Conservation (phyloP, 306 rosid genomes). For the Canavalia gladiata region DNA sequence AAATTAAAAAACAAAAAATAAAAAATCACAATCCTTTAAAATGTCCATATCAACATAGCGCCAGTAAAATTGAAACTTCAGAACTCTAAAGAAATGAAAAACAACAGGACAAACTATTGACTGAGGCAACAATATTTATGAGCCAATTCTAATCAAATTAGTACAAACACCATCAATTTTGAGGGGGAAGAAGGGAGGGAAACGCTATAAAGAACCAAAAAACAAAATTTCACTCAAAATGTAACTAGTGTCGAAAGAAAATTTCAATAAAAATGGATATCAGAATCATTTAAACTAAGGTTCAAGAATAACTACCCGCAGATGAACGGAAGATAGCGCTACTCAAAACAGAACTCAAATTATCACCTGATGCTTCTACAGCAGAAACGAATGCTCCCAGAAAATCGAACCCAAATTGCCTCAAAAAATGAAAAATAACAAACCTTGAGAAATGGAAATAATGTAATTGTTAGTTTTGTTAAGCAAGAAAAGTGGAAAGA, state of each 20-base stretch:
- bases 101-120: background rate
- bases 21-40: background rate
- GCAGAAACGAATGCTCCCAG: background rate
- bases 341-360: slow-evolving; percentile 23
- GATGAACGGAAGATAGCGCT: background rate
- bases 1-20: background rate
- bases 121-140: background rate
- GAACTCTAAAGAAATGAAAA: background rate
- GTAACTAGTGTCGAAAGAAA: background rate
- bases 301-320: background rate
- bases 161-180: background rate
- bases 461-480: background rate
- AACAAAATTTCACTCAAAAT: background rate
- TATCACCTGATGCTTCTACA: background rate
- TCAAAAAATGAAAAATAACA: background rate
- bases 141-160: background rate
- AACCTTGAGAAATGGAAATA: slow-evolving; percentile 18
- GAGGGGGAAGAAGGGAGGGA: background rate
- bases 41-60: slow-evolving; percentile 22
- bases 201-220: background rate
- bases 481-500: background rate
- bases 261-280: background rate
- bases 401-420: slow-evolving; percentile 23
- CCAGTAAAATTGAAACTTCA: background rate
- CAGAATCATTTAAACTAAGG: slow-evolving; percentile 23